Percentiles rank a stretch among this genome's conserved stretches.
Evolutionary conservation across 768 basidiomycete species (phyloP).

Genomic region (Pleurotus tuber-regium): DNA sequence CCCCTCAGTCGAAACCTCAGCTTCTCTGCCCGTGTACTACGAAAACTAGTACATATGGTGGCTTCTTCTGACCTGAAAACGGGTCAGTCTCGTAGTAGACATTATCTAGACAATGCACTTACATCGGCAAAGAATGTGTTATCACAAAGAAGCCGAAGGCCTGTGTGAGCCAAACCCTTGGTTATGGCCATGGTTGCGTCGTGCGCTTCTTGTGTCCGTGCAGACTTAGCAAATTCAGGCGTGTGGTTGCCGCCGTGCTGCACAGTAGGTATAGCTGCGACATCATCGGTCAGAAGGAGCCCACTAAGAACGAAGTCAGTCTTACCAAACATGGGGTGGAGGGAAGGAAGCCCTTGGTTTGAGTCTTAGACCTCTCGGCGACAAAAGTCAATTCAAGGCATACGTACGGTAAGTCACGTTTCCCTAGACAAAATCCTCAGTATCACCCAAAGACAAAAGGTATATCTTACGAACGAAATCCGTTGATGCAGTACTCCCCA

Average conservation of each 20-base stretch:
- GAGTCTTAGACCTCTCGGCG: neutral
- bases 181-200: conserved; percentile 51
- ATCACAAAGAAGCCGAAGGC: conserved; percentile 58
- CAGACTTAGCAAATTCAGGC: conserved; percentile 58
- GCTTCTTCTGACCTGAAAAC: no score
- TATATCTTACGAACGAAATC: conserved; percentile 55
- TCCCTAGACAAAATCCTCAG: conserved; percentile 42
- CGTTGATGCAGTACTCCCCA: conserved; percentile 57
- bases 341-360: conserved; percentile 50
- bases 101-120: conserved; percentile 19
- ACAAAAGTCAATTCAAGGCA: conserved; percentile 12
- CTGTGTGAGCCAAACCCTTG: conserved; percentile 62
- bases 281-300: conserved; percentile 21
- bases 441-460: conserved; percentile 10
- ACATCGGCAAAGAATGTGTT: conserved; percentile 57
- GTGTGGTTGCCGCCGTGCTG: conserved; percentile 78
- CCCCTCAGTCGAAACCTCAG: no score
- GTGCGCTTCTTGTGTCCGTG: conserved; percentile 61
- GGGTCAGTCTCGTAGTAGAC: no score
- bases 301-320: conserved; percentile 14
- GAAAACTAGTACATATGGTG: no score
- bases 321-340: conserved; percentile 65
- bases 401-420: conserved; percentile 65
- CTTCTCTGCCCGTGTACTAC: no score
- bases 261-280: conserved; percentile 67